These are phyloP conservation scores for Soucietia sequanensis DNA, from an alignment of 805 yeast genomes.

Conservation along the genomic window DNA sequence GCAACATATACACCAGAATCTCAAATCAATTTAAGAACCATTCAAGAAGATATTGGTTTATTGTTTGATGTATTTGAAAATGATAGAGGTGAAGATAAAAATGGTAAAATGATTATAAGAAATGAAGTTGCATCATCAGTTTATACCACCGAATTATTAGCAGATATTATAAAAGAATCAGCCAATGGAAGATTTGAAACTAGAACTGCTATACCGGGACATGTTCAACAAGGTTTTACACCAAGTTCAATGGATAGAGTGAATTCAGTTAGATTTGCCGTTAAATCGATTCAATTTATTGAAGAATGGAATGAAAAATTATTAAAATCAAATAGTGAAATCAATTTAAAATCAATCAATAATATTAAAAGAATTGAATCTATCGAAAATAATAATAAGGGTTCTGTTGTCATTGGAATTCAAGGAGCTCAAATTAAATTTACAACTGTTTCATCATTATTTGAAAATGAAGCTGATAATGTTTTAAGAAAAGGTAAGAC, in stretches of 20 bases:
- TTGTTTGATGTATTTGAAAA: constrained; percentile 58
- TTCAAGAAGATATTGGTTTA: constrained; percentile 64
- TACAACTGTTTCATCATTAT: constrained; percentile 54
- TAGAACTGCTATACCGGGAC: constrained; percentile 81
- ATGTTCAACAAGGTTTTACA: constrained; percentile 79
- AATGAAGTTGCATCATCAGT: constrained; percentile 68
- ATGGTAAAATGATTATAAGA: constrained; percentile 68
- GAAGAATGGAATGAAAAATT: constrained; percentile 38
- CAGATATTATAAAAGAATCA: constrained; percentile 67
- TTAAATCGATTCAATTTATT: constrained; percentile 67
- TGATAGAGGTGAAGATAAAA: constrained; percentile 62
- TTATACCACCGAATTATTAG: constrained; percentile 63
- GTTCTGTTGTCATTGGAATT: constrained; percentile 63
- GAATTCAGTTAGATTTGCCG: constrained; percentile 68
- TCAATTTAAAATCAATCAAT: background rate
- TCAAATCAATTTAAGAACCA: constrained; percentile 55
- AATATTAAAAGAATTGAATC: background rate
- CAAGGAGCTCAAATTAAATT: constrained; percentile 64
- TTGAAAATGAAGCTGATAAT: constrained; percentile 60
- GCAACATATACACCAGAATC: constrained; percentile 79
- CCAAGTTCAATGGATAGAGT: constrained; percentile 80
- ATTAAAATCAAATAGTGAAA: constrained; percentile 1
- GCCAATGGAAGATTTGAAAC: constrained; percentile 69
- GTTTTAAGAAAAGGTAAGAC: constrained; percentile 62
- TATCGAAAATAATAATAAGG: background rate